Evolutionary conservation across 2,329 filamentous ascomycete genomes (phyloP), one percentile per base, ranked within the genome.

Genomic region (Colletotrichum chrysophilum): DNA sequence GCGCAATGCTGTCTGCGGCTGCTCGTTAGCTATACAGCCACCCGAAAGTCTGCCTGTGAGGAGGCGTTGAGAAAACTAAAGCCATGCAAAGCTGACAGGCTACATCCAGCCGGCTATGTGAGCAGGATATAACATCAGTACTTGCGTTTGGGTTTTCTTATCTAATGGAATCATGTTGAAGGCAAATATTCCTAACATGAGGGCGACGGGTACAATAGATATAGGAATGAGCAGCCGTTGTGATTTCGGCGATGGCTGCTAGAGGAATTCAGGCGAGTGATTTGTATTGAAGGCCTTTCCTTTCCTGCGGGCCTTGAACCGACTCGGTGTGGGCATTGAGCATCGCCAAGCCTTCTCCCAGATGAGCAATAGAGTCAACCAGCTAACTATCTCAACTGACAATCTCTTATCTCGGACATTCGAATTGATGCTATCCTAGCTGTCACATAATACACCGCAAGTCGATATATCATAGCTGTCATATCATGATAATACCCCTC

Each of bases 321-420:
- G 3, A 34, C 32, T 34, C 12, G 32, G 32, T 13, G 5, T 2
- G 34, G 34, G 34, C 34, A 36, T 38, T 7, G 14, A 2, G 18
- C 9, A 48, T 12, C 5, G 18, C 43, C 3, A 18, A 10, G 18
- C 18, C 18, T 48, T 13, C 18, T n/a, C 0, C 5, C 5, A 13
- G 10, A 12, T 5, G 43, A 48, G 5, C 18, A 48, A 13, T 1
- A 10, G 2, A n/a, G 18, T n/a, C 38, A 43, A 0, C 18, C 16
- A 43, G 9, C 18, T 2, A 10, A 43, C 38, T n/a, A 3, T 0
- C 2, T 38, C 0, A 2, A 0, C 36, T 4, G 2, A 2, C 36
- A 18, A 38, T 14, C 14, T 38, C 16, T 8, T 18, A 4, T 38
- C 36, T 38, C 7, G 2, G 34, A 38, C 0, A 8, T 38, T 38